Evolutionary conservation across 2,329 filamentous ascomycete genomes (phyloP).

Genomic region (Diplodia sapinea): DNA sequence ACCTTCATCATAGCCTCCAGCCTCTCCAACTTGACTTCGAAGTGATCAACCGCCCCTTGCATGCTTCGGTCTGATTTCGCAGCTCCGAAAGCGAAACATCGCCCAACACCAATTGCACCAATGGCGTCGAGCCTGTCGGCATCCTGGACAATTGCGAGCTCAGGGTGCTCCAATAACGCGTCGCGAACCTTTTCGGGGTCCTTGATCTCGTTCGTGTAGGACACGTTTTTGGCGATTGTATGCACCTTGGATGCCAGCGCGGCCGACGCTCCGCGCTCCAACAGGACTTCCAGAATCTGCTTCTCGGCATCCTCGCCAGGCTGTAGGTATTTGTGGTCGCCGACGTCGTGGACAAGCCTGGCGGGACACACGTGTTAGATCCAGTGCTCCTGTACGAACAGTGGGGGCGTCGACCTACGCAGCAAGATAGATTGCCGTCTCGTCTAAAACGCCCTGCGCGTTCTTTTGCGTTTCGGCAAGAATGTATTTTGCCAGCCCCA

Average conservation of each 20-base stretch:
- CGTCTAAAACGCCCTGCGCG: constrained; percentile 53
- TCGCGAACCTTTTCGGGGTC: constrained; percentile 65
- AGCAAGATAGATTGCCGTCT: constrained; percentile 67
- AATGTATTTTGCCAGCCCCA: constrained; percentile 72
- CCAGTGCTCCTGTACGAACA: not conserved
- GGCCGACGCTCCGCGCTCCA: constrained; percentile 61
- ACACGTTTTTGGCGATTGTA: constrained; percentile 75
- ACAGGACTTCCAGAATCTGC: constrained; percentile 62
- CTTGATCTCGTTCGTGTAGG: constrained; percentile 74
- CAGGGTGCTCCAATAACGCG: constrained; percentile 70
- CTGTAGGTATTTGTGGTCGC: constrained; percentile 77
- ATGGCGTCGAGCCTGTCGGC: constrained; percentile 92
- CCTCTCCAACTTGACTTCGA: constrained; percentile 45
- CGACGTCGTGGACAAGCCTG: constrained; percentile 80
- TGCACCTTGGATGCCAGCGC: constrained; percentile 71
- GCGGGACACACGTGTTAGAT: not conserved
- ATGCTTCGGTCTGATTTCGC: constrained; percentile 58
- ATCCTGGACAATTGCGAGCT: constrained; percentile 86
- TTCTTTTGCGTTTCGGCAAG: constrained; percentile 56
- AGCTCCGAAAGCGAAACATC: constrained; percentile 78
- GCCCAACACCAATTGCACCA: constrained; percentile 81
- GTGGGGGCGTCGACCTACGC: constrained; percentile 49
- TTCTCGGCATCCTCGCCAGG: constrained; percentile 63
- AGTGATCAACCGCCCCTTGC: constrained; percentile 44
- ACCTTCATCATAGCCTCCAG: constrained; percentile 43